Evolutionary conservation across 306 rosid genomes (phyloP).

Genomic region (Biancaea sappan): DNA sequence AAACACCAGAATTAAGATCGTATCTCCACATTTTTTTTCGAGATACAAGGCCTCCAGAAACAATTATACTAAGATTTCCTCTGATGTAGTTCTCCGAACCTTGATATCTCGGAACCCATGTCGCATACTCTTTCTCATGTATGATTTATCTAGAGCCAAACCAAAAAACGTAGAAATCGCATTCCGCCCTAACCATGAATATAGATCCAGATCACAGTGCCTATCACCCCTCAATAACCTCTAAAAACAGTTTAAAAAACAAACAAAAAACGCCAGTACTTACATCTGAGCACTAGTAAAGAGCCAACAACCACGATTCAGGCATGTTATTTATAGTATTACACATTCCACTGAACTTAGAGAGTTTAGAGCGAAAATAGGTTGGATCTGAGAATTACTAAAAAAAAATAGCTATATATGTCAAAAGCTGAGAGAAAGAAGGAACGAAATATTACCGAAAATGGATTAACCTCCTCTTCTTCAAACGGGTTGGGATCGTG

Average conservation of each 20-base stretch:
- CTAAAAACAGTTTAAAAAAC: not conserved
- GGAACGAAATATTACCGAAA: conserved; percentile 60
- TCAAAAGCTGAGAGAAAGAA: conserved; percentile 2
- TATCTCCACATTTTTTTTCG: conserved; percentile 13
- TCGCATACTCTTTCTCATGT: conserved; percentile 9
- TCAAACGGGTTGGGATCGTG: conserved; percentile 96
- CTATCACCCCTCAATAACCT: not conserved
- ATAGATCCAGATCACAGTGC: conserved; percentile 52
- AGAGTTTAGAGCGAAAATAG: conserved; percentile 16
- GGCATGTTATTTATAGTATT: not conserved
- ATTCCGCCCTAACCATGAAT: conserved; percentile 1
- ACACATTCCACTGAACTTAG: not conserved
- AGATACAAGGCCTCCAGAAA: conserved; percentile 36
- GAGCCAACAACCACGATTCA: not conserved
- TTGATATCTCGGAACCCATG: not conserved
- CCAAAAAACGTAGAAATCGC: conserved; percentile 1
- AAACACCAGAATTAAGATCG: conserved; percentile 24
- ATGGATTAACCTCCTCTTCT: conserved; percentile 91
- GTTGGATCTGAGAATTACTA: conserved; percentile 47
- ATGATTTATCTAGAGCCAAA: conserved; percentile 7
- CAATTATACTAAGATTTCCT: not conserved
- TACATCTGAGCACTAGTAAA: not conserved
- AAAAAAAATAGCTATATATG: not conserved
- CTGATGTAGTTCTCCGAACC: not conserved
- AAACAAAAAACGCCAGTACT: not conserved